Evolutionary conservation across 768 basidiomycete species (phyloP), one percentile per base, ranked within the genome.

Genomic region (Omphalotus guepiniiformis): DNA sequence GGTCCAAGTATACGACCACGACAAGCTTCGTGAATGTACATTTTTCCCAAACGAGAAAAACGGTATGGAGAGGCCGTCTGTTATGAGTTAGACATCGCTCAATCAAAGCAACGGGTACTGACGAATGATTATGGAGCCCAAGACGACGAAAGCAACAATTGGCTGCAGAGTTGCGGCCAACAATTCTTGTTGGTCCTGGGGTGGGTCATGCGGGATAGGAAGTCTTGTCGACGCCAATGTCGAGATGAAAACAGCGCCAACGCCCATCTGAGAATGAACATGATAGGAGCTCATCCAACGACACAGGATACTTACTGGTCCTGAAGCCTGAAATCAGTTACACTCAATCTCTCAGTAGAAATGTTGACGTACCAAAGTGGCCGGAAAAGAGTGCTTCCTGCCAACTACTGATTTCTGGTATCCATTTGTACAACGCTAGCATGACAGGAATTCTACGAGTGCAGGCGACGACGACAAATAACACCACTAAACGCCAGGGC

Each of bases 371-470:
- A 80, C 85, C 93, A 61, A 95, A 97, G 70, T 96, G 93, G 2
- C 95, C 95, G 4, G 78, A 81, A 61, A 98, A 96, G 3, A 93
- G 53, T 0, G 95, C 94, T 65, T 97, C 92, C 37, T 78, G 74
- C 83, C 92, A 88, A 18, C 78, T 82, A 30, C 66, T 63, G 55
- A 97, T 88, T 63, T 97, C 94, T 0, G 94, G 95, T 12, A 96
- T 79, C 76, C 82, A 90, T 50, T 68, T 78, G 57, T 94, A 93
- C 2, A 96, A 69, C 3, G 81, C 56, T 44, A 96, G 65, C 39
- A 97, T 72, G 12, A 80, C 67, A 0, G 94, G 94, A 22, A 97
- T 82, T 11, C 95, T 78, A 21, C 96, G 80, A 27, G 97, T 62
- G 7, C 80, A 53, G 38, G 96, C 67, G 39, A 96, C 82, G 2